A percentile compares a stretch with the other conserved stretches of the same genome.
Evolutionary conservation across 1,284 basidiomycete genomes (phyloP).

Genomic region (Lignosus rhinocerotis): DNA sequence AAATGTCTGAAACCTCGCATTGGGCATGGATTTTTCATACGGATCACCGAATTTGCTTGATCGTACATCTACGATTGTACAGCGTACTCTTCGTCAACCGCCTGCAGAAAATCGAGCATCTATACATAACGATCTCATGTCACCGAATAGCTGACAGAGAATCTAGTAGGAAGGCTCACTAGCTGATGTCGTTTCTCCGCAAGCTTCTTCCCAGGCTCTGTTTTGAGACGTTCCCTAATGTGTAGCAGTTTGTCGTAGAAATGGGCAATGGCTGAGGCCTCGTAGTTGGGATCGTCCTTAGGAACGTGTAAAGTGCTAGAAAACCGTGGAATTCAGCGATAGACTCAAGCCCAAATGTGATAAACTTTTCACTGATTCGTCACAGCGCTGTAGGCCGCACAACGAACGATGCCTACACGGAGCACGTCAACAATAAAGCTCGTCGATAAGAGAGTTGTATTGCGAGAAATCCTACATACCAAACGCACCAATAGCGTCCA

Average conservation of each 20-base stretch:
- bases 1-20: too few relatives aligned
- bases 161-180: slow-evolving; percentile 43
- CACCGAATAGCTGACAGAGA: not conserved
- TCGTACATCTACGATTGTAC: not conserved
- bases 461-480: slow-evolving; percentile 47
- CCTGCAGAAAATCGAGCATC: slow-evolving; percentile 35
- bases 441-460: not conserved
- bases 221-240: slow-evolving; percentile 78
- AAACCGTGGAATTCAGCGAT: not conserved
- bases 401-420: slow-evolving; percentile 75
- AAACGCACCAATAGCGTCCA: slow-evolving; percentile 92
- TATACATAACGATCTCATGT: slow-evolving; percentile 3
- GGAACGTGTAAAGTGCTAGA: slow-evolving; percentile 69
- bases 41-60: not conserved
- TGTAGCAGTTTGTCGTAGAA: slow-evolving; percentile 87
- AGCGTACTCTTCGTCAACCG: slow-evolving; percentile 32
- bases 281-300: slow-evolving; percentile 45
- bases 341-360: not conserved
- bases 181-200: slow-evolving; percentile 75
- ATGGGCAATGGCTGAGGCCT: slow-evolving; percentile 72
- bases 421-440: too few relatives aligned
- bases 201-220: slow-evolving; percentile 63
- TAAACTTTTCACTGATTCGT: slow-evolving; percentile 53
- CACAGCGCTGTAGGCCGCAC: slow-evolving; percentile 77
- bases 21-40: too few relatives aligned